Base-by-base conservation (phyloP, 2,329 filamentous ascomycete genomes). In the Arthrobotrys pseudoclavata region DNA sequence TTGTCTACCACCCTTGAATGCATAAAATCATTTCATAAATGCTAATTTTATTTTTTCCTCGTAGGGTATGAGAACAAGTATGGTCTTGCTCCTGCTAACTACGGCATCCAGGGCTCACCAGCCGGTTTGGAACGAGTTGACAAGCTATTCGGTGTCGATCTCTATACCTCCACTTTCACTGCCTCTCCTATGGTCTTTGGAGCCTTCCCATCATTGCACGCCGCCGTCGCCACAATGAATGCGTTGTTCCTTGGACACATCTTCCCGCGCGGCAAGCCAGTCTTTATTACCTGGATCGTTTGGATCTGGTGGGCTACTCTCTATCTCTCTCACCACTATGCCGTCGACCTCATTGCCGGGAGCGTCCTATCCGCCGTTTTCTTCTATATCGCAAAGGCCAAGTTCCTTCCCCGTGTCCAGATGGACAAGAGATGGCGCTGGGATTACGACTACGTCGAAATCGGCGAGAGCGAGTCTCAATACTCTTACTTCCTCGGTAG, bases 281-380 rank as follows among this genome's bases (percentile, higher is more conserved):
- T 96, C 66, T 97, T 96, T 84, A 88, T 94, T 79, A 87, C 88
- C 79, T 98, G 97, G 84, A 91, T 92, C 52, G 88, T 92, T 83
- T 97, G 95, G 95, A 90, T 97, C 82, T 97, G 94, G 92, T 98
- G 95, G 94, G 92, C 94, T 12, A 98, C 95, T 81, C 97, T 98
- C 93, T 97, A 98, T 83, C 89, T 98, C 64, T 96, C 93, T 82
- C 95, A 98, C 85, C 95, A 98, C 85, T 98, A 98, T 83, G 95
- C 94, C 34, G 92, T 98, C 47, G 95, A 98, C 84, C 87, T 98
- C 62, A 93, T 97, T 26, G 93, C 89, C 40, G 95, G 95, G 80
- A 93, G 91, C 83, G 86, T 97, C 62, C 84, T 93, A 76, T 91
- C 93, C 24, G 91, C 91, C 12, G 86, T 91, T 62, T 90, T 91